Evolutionary conservation across 2,329 filamentous ascomycete species (phyloP).

Genomic region (Botrytis fabae): DNA sequence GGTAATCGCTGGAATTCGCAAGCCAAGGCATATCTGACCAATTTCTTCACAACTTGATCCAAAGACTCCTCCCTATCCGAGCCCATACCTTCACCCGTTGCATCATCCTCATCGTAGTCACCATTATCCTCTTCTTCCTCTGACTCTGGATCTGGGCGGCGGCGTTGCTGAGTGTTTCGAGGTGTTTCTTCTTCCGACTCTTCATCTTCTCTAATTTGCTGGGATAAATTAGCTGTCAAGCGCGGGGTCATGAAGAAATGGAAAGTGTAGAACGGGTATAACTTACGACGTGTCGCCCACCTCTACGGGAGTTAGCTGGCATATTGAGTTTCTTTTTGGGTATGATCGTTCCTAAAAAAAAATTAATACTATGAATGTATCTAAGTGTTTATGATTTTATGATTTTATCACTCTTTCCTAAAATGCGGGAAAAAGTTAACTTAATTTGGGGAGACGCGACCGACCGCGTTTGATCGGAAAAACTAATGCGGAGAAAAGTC

Average conservation of each 20-base stretch:
- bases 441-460: conserved; percentile 9
- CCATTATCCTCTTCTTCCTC: conserved; percentile 35
- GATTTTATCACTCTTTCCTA: not conserved
- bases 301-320: not conserved
- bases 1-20: conserved; percentile 63
- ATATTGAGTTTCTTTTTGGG: not conserved
- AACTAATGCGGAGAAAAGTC: not conserved
- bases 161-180: conserved; percentile 33
- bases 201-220: conserved; percentile 33
- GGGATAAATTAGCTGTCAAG: conserved; percentile 18
- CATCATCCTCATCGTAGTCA: conserved; percentile 33
- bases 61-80: conserved; percentile 31
- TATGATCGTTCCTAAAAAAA: too few species aligned
- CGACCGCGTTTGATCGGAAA: conserved; percentile 10
- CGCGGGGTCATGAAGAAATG: conserved; percentile 14
- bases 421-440: not conserved
- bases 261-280: not conserved
- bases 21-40: conserved; percentile 67
- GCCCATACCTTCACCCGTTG: conserved; percentile 30
- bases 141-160: conserved; percentile 26
- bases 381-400: not conserved
- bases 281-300: conserved; percentile 15
- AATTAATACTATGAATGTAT: not conserved
- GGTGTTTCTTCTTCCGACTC: conserved; percentile 35
- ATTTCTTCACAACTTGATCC: conserved; percentile 60